These are phyloP conservation scores for Pelargonium fulgidum DNA, from an alignment of 441 rosid genomes.

Conservation along the genomic window DNA sequence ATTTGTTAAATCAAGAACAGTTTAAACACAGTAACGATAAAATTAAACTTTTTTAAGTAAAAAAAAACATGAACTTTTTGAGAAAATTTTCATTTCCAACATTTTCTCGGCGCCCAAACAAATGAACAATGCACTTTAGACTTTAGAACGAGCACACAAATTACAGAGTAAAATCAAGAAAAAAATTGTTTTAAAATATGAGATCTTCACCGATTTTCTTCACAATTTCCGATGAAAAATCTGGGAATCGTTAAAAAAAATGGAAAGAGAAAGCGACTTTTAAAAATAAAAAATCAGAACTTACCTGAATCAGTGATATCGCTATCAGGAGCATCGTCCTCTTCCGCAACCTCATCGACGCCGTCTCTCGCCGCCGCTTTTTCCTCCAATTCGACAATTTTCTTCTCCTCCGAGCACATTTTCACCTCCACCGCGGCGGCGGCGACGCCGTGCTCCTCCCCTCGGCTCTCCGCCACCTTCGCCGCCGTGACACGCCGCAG, in stretches of 20 bases:
- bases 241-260: neutral
- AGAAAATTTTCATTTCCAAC: neutral
- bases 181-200: too few relatives aligned
- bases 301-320: slow-evolving; percentile 93
- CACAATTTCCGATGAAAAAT: neutral
- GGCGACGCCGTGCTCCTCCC: neutral
- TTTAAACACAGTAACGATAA: too few relatives aligned
- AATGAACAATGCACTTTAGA: too few relatives aligned
- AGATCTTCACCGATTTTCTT: neutral
- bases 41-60: too few relatives aligned
- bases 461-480: slow-evolving; percentile 30
- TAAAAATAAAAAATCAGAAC: neutral
- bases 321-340: slow-evolving; percentile 71
- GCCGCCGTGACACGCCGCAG: slow-evolving; percentile 40
- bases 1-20: neutral
- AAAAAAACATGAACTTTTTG: too few relatives aligned
- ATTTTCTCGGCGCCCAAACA: slow-evolving; percentile 13
- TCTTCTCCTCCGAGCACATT: slow-evolving; percentile 10
- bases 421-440: slow-evolving; percentile 13
- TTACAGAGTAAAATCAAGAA: too few relatives aligned
- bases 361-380: slow-evolving; percentile 20
- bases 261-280: too few relatives aligned
- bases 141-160: too few relatives aligned
- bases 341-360: slow-evolving; percentile 28
- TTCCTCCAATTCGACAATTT: slow-evolving; percentile 23